A percentile compares a stretch with the other conserved stretches of the same genome.
Conservation (phyloP, 164 flowering plant genomes). For the Macadamia integrifolia region DNA sequence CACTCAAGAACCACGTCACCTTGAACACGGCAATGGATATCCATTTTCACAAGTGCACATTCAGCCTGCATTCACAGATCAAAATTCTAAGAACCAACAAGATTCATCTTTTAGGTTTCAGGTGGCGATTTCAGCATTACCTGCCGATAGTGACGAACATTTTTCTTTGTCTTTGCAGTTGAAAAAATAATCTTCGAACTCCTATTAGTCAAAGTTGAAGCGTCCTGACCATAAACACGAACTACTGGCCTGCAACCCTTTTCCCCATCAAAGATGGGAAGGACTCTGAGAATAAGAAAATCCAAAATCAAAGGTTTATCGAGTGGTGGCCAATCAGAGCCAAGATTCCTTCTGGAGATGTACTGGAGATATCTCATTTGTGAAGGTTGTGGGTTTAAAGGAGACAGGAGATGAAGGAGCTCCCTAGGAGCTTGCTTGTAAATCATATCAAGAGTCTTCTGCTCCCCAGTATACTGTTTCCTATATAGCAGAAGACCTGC, state of each 20-base stretch:
- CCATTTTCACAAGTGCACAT: conserved; percentile 55
- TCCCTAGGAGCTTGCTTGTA: conserved; percentile 95
- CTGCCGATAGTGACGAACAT: conserved; percentile 43
- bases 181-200: conserved; percentile 72
- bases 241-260: conserved; percentile 76
- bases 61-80: conserved; percentile 53
- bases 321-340: conserved; percentile 76
- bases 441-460: conserved; percentile 90
- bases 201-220: conserved; percentile 43
- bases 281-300: conserved; percentile 61
- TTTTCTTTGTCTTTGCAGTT: conserved; percentile 50
- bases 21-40: conserved; percentile 69
- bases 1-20: conserved; percentile 96
- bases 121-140: conserved; percentile 26
- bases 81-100: background rate
- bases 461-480: conserved; percentile 87
- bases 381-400: conserved; percentile 86
- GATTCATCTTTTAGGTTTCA: background rate
- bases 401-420: conserved; percentile 71
- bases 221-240: conserved; percentile 81
- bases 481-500: conserved; percentile 80
- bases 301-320: conserved; percentile 67
- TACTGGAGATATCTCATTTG: conserved; percentile 92
- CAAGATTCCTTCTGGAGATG: conserved; percentile 69
- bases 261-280: conserved; percentile 61